phyloP scores from a whole-genome alignment of 805 yeast species.

The Starmerella gropengiesseri region DNA sequence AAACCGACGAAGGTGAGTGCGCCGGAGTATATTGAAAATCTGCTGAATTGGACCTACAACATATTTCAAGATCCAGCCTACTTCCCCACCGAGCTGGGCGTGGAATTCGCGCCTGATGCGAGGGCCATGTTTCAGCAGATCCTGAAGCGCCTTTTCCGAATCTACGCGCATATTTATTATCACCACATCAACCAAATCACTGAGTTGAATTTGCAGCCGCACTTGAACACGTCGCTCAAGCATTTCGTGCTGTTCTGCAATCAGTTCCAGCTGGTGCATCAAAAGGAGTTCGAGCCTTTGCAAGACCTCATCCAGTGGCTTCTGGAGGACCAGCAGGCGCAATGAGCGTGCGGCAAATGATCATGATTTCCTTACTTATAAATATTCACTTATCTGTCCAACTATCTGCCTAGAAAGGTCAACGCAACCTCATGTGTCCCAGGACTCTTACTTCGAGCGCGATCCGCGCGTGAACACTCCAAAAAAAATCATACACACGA shows the following conservation, averaged over 20 bases:
- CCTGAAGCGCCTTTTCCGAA: conserved; percentile 81
- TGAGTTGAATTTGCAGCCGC: conserved; percentile 85
- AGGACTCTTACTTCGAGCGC: too few relatives aligned
- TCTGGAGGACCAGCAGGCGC: conserved; percentile 35
- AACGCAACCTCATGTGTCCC: too few relatives aligned
- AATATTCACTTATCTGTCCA: not conserved
- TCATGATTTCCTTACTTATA: not conserved
- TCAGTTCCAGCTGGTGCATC: conserved; percentile 67
- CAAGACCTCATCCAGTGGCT: conserved; percentile 68
- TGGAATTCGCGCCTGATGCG: conserved; percentile 83
- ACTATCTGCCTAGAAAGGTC: not conserved
- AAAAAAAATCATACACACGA: not conserved
- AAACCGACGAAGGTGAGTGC: conserved; percentile 85
- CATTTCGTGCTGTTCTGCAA: conserved; percentile 82
- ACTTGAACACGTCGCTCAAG: conserved; percentile 84
- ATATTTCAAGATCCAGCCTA: conserved; percentile 80
- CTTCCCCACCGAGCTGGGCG: conserved; percentile 83
- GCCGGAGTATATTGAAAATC: conserved; percentile 84
- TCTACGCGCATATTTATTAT: conserved; percentile 94
- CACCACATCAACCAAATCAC: conserved; percentile 94
- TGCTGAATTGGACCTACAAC: conserved; percentile 93
- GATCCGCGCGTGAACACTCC: too few relatives aligned
- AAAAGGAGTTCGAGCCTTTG: conserved; percentile 84
- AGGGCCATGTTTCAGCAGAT: conserved; percentile 70
- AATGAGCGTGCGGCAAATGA: not conserved